Percentiles rank a stretch among this genome's conserved stretches.
phyloP scores from a whole-genome alignment of 2,329 filamentous ascomycete genomes.

The Talaromyces pinophilus region DNA sequence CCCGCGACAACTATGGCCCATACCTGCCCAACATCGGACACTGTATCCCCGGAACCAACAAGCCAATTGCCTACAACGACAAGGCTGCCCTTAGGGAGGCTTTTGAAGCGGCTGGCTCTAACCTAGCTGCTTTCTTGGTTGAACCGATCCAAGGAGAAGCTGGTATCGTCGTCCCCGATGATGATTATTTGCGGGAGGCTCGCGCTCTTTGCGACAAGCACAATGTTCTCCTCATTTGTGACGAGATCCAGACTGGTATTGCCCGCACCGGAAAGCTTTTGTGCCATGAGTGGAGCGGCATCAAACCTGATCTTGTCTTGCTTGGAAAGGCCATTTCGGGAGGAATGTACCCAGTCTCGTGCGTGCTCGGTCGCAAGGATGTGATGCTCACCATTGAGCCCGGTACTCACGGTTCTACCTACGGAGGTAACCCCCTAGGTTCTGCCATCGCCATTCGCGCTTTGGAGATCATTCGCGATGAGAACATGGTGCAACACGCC shows the following conservation, averaged over 20 bases:
- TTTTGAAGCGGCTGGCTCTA: slow-evolving; percentile 75
- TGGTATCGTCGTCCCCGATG: slow-evolving; percentile 90
- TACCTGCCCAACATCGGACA: slow-evolving; percentile 89
- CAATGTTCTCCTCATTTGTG: slow-evolving; percentile 93
- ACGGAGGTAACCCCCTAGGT: slow-evolving; percentile 93
- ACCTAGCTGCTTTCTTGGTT: slow-evolving; percentile 88
- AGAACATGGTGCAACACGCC: slow-evolving; percentile 80
- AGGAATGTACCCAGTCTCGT: slow-evolving; percentile 98
- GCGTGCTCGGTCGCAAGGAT: slow-evolving; percentile 82
- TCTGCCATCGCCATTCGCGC: slow-evolving; percentile 95
- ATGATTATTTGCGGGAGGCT: slow-evolving; percentile 79
- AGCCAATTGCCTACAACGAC: slow-evolving; percentile 83
- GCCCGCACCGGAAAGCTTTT: slow-evolving; percentile 92
- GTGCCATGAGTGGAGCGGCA: slow-evolving; percentile 89
- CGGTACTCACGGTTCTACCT: slow-evolving; percentile 97
- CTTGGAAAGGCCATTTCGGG: slow-evolving; percentile 97
- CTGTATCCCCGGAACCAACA: slow-evolving; percentile 70
- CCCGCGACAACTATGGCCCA: slow-evolving; percentile 93
- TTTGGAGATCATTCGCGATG: slow-evolving; percentile 89
- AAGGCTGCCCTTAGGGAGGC: slow-evolving; percentile 75
- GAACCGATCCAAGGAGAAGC: slow-evolving; percentile 98
- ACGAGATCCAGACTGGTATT: slow-evolving; percentile 98
- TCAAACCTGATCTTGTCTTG: slow-evolving; percentile 93
- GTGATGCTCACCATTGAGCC: slow-evolving; percentile 96
- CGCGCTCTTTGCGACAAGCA: slow-evolving; percentile 88